Evolutionary conservation across 768 basidiomycete genomes (phyloP), one percentile per base, ranked within the genome.

Genomic region (Lyophyllum atratum): DNA sequence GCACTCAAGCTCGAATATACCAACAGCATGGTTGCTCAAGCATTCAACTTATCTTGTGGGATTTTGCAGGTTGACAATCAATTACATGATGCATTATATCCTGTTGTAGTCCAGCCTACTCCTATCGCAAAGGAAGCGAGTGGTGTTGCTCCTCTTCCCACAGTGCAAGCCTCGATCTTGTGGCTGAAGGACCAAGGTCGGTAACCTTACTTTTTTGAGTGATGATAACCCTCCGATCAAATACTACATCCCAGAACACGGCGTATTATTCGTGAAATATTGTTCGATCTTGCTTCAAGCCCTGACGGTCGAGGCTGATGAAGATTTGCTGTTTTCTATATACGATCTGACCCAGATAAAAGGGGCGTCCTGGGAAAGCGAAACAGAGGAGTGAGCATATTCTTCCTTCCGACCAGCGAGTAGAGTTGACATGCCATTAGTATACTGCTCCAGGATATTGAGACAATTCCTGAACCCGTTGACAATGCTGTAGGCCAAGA

Each of bases 201-300:
- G n/a, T n/a, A n/a, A 74, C 61, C 12, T 7, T 21, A n/a, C 14
- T 6, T 25, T 3, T 31, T 12, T 52, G 15, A 39, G 40, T 19
- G 5, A 1, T 21, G 25, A 33, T 7, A 37, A 17, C 17, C 19
- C 22, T 22, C 9, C n/a, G 25, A 7, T 29, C 37, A 24, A 24
- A 42, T 42, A 33, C 31, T 25, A 49, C 48, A 12, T 40, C 52
- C 31, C 49, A 99, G 97, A 89, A n/a, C 97, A 98, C 62, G 97
- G 97, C 17, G 97, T 99, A 9, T 72, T 93, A n/a, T 98, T 97
- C 70, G 81, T 99, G 76, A 98, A 98, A 73, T 98, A 98, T 67
- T 96, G 93, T 52, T 95, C 95, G 1, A 83, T 98, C 50, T 75
- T 99, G 14, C 76, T 99, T 15, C 97, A 99, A 68, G 92, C 95